Evolutionary conservation across 2,329 filamentous ascomycete species (phyloP), one percentile per base, ranked within the genome.

Genomic region (Clonostachys solani): DNA sequence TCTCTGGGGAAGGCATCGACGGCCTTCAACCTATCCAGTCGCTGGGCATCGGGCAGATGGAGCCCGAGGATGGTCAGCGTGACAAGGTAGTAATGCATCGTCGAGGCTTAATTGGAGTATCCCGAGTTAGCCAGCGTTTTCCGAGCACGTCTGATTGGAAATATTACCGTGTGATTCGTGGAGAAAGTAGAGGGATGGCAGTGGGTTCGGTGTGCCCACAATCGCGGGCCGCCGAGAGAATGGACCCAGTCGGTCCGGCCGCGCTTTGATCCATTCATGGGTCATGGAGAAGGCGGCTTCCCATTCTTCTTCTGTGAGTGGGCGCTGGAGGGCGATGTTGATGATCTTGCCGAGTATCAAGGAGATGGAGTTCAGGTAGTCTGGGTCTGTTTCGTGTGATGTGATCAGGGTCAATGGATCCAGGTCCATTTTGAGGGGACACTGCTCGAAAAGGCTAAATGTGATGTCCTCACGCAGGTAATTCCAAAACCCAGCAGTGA

Each of bases 381-480:
- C 60, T 18, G 64, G 0, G 50, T 49, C 45, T 12, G 38, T 42
- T n/a, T 33, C 23, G 40, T 47, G 40, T 15, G 19, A n/a, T 3
- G 19, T 6, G 1, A 49, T 33, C 5, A 56, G 43, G 2, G 47
- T 49, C 9, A 62, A 51, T 19, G 49, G 38, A 12, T 58, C 42
- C 12, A 71, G 45, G 16, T 69, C 59, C 47, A 74, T 72, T 50
- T 72, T 73, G 1, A 75, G 52, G 0, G 62, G 61, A 18, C 67
- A 69, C 6, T 60, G 55, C 36, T 69, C 60, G 38, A 72, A 74
- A 1, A 78, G 54, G n/a, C 72, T 72, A n/a, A 75, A 73, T 0
- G 74, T 77, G n/a, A 78, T 76, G 36, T 78, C 73, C 54, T 77
- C 73, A 1, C 74, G 65, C 0, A 77, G 62, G 46, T 75, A 75